Base-by-base conservation (phyloP, 768 basidiomycete species). In the Melanogaster broomeanus region DNA sequence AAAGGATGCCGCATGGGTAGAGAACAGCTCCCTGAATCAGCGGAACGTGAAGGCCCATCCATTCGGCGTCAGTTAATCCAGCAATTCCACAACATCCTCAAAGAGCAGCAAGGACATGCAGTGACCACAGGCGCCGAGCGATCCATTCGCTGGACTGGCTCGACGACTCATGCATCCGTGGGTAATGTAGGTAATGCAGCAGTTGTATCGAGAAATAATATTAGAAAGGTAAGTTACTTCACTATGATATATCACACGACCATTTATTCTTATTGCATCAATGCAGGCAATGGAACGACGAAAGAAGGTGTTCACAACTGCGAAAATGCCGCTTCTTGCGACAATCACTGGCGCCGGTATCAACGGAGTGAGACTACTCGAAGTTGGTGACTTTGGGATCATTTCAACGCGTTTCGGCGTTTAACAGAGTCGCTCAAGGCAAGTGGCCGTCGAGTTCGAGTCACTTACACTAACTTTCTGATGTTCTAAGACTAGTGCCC, bases 151-250 rank as follows among this genome's bases (percentile, higher is more conserved):
- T 55, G 53, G 55, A 44, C 30, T 53, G 51, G 33, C 18, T 27
- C 42, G 13, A 27, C 49, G 3, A 22, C 49, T 16, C 45, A 43
- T 3, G 19, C 25, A 21, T 24, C 39, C 13, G n/a, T n/a, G n/a
- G n/a, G n/a, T 45, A 65, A 65, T 45, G 41, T 55, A 2, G 53
- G 53, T 13, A 66, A 63, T 53, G 64, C 65, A 7, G 56, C 54
- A 18, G 12, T 46, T 4, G 55, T 53, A 1, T 58, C 64, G 15
- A 30, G 42, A 1, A 41, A 39, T 0, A 25, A 27, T 16, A 58
- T 61, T 2, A 45, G 45, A 12, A 34, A 48, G 10, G 48, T 41
- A 11, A 39, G 38, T 5, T 39, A 10, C n/a, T n/a, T n/a, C n/a
- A n/a, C n/a, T n/a, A n/a, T n/a, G n/a, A n/a, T 19, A 38, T 16